phyloP scores from a whole-genome alignment of 2,329 filamentous ascomycete genomes.

The Monilinia vaccinii-corymbosi region DNA sequence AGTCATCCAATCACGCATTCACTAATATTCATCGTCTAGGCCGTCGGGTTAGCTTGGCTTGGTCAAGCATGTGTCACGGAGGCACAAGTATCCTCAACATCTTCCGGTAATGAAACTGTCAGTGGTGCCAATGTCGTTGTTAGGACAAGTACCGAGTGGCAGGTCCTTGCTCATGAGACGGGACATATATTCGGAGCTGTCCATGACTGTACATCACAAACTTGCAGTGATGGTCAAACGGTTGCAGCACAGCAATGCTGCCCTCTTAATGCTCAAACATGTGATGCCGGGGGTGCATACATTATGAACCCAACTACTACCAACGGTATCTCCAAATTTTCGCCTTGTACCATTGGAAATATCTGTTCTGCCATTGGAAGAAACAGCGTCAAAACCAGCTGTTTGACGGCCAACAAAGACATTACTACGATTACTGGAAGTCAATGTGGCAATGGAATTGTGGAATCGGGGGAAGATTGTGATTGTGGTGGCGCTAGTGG shows the following conservation, averaged over 20 bases:
- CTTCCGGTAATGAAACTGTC: constrained; percentile 57
- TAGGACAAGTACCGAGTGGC: constrained; percentile 77
- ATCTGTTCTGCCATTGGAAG: constrained; percentile 79
- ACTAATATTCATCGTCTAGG: constrained; percentile 28
- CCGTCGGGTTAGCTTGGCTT: constrained; percentile 88
- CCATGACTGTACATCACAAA: constrained; percentile 71
- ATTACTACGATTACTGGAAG: constrained; percentile 73
- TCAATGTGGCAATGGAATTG: constrained; percentile 94
- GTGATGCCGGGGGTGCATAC: constrained; percentile 68
- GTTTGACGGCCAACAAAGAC: constrained; percentile 77
- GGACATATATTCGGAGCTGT: constrained; percentile 95
- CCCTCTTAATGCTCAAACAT: constrained; percentile 57
- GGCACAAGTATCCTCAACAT: constrained; percentile 43
- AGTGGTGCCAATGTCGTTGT: constrained; percentile 86
- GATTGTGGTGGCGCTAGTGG: constrained; percentile 74
- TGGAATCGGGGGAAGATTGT: constrained; percentile 88
- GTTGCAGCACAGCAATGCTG: constrained; percentile 64
- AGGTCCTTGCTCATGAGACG: constrained; percentile 88
- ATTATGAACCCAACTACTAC: constrained; percentile 95
- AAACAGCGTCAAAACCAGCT: constrained; percentile 65
- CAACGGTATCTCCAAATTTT: constrained; percentile 67
- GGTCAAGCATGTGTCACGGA: constrained; percentile 69
- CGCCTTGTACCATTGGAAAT: constrained; percentile 82
- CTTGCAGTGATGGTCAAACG: constrained; percentile 54
- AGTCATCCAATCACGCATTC: neutral